A percentile compares a stretch with the other conserved stretches of the same genome.
Conservation (phyloP, 2,329 filamentous ascomycete genomes). For the Tricladium varicosporioides region DNA sequence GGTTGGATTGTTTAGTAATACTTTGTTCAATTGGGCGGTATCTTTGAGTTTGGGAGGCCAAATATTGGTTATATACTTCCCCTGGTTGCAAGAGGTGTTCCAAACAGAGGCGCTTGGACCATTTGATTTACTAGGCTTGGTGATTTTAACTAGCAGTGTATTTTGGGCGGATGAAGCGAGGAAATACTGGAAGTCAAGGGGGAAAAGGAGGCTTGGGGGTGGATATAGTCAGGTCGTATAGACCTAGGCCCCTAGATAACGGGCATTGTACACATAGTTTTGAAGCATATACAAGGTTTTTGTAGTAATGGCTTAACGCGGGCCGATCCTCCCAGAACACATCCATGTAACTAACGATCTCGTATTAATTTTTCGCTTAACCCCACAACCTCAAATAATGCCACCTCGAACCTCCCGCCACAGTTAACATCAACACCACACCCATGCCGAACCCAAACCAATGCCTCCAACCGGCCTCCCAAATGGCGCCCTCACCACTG, state of each 20-base stretch:
- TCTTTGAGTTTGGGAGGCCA: constrained; percentile 81
- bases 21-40: constrained; percentile 96
- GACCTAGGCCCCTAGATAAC: neutral
- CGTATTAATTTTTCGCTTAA: constrained; percentile 21
- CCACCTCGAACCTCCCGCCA: constrained; percentile 7
- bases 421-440: constrained; percentile 9
- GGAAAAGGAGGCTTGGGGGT: constrained; percentile 53
- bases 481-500: constrained; percentile 29
- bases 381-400: constrained; percentile 11
- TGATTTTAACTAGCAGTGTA: constrained; percentile 79
- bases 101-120: constrained; percentile 85
- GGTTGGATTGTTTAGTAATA: constrained; percentile 78
- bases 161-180: constrained; percentile 93
- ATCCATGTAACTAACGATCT: neutral
- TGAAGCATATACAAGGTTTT: neutral
- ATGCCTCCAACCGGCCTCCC: constrained; percentile 36
- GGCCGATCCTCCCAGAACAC: neutral
- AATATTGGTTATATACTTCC: constrained; percentile 88
- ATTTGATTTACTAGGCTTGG: constrained; percentile 69
- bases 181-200: constrained; percentile 68
- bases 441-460: constrained; percentile 33
- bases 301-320: too few species aligned
- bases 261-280: constrained; percentile 13
- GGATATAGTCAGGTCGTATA: constrained; percentile 68
- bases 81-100: constrained; percentile 89